phyloP scores from a whole-genome alignment of 805 yeast genomes.

The Suhomyces faveliae region DNA sequence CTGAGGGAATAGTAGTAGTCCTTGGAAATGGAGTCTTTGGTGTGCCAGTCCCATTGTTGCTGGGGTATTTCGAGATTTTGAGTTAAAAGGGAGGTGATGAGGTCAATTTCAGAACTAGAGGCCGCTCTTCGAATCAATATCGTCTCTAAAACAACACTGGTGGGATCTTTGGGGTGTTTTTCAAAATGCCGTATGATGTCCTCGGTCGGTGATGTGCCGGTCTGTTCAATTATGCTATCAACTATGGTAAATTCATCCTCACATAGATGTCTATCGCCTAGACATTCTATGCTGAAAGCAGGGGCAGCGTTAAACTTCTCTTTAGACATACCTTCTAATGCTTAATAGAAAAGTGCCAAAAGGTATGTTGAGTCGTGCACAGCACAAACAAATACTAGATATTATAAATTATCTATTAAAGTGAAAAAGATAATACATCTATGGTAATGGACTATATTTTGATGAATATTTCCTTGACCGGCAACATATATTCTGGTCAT shows the following conservation, averaged over 20 bases:
- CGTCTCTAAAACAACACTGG: not conserved
- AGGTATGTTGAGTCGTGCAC: too few species aligned
- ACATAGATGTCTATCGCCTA: not conserved
- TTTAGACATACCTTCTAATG: not conserved
- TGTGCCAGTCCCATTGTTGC: not conserved
- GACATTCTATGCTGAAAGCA: not conserved
- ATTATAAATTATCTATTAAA: too few species aligned
- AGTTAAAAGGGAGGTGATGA: not conserved
- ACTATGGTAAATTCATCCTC: not conserved
- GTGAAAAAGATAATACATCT: too few species aligned
- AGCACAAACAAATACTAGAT: too few species aligned
- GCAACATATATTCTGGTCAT: too few species aligned
- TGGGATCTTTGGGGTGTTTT: not conserved
- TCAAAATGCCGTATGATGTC: not conserved
- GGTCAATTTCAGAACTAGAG: not conserved
- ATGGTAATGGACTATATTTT: too few species aligned
- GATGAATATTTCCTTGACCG: too few species aligned
- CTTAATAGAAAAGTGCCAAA: not conserved
- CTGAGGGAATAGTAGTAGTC: conserved; percentile 3
- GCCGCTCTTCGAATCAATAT: not conserved
- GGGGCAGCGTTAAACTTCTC: not conserved
- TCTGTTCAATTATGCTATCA: not conserved
- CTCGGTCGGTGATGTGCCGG: not conserved
- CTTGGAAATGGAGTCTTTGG: not conserved
- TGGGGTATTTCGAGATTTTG: not conserved